Base-by-base conservation (phyloP, 1,284 basidiomycete species). In the Peniophora sp. region DNA sequence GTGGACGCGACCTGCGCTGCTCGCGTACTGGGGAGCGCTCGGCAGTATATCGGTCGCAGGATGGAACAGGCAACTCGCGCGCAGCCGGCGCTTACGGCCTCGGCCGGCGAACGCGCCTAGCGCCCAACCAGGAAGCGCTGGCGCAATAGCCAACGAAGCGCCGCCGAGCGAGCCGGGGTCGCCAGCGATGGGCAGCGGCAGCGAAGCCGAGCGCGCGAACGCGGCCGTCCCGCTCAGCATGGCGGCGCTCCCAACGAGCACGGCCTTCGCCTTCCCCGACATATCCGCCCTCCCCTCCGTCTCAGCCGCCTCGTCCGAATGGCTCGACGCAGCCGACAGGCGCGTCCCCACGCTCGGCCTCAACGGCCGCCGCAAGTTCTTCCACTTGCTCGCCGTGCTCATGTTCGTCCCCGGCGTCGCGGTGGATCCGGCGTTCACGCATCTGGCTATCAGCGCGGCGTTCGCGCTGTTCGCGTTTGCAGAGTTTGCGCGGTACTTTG, bases 401-500 rank as follows among this genome's bases (percentile, higher is more conserved):
- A 95, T 99, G 88, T 98, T 99, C 64, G 71, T 97, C 41, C 97
- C 97, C 3, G 95, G 94, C 0, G 85, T 99, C 49, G 88, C 85
- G 0, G 68, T 92, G 62, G 97, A 99, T 65, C 95, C 96, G 12
- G 95, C 95, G 0, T 98, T 99, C 67, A 88, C 91, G 36, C 95
- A 98, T 65, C 72, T 99, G 32, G 86, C 92, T 3, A 97, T 98
- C 70, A 95, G 90, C 56, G 84, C 86, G 23, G 94, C 93, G 3
- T 97, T 97, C 65, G 85, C 94, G 3, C 67, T 92, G 55, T 97
- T 97, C 71, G 92, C 85, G n/a, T 97, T 97, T 64, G 84, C 88
- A 51, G 94, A 97, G 70, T 97, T 97, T 69, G 79, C 96, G 56
- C 88, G 97, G 47, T 99, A 98, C 69, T 99, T 98, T 68, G 97